Evolutionary conservation across 108 stramenopile genomes (phyloP), one percentile per base, ranked within the genome.

Genomic region (Pseudonitzschia delicatissima): DNA sequence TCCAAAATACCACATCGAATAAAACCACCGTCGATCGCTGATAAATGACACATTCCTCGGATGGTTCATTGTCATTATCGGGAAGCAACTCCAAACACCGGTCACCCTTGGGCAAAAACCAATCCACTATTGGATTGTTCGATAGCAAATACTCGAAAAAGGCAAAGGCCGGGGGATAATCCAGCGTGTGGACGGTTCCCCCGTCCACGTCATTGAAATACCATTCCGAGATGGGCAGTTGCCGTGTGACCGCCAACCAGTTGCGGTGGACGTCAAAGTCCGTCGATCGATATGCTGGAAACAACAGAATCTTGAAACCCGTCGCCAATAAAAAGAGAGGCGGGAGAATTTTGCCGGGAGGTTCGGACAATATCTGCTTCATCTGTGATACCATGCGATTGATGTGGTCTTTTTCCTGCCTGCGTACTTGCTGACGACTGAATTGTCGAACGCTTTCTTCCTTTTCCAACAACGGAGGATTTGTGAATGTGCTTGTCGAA

Each of bases 251-350:
- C 28, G 96, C 94, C 23, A 97, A 77, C 98, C 98, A 98, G 69
- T 97, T 96, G 4, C 96, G 90, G 76, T 98, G 98, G 1, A 98
- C 98, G 68, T 96, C 87, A 71, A 94, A 94, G 64, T 96, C 96
- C 5, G 96, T 94, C n/a, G 87, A 88, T 55, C 74, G 71, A 71
- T 96, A 96, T 27, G 88, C 48, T 33, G 87, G 90, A 27, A 85
- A 72, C 28, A 91, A 63, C 23, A 94, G 69, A 13, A 84, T 67
- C 57, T 92, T 92, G 49, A 77, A n/a, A 44, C 76, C 67, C 11
- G 80, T 76, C 45, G 68, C 55, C 23, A 83, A 34, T 26, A 85
- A 47, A 57, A 92, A 80, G 28, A 80, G 72, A 55, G 80, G 84
- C 12, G 80, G 84, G 51, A 85, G 55, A 36, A 73, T 77, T 7